Conservation (phyloP, 208 protist genomes). For the Leishmania martiniquensis region DNA sequence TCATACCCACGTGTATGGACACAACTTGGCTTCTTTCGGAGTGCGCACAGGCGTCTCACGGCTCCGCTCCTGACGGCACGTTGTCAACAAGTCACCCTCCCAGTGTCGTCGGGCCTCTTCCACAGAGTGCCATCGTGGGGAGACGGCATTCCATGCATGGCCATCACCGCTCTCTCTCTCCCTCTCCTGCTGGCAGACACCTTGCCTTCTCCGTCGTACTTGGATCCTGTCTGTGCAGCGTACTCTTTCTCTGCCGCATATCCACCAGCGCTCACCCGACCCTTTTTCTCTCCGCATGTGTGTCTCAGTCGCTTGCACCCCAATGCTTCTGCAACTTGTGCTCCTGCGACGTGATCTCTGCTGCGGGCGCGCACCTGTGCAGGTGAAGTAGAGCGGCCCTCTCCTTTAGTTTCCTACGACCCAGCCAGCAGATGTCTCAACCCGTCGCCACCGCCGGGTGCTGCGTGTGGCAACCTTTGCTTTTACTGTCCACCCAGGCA, state of each 20-base stretch:
- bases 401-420: background rate
- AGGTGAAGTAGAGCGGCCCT: background rate
- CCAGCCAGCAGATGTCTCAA: too few species aligned
- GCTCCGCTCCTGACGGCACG: too few species aligned
- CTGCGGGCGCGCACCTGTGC: background rate
- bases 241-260: background rate
- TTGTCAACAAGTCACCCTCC: too few species aligned
- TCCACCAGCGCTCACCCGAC: background rate
- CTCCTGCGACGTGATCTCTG: background rate
- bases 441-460: too few species aligned
- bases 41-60: too few species aligned
- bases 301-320: background rate
- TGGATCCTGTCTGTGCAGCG: too few species aligned
- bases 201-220: too few species aligned
- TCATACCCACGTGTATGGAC: background rate
- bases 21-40: too few species aligned
- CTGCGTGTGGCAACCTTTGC: background rate
- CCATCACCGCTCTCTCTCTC: background rate
- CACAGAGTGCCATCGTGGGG: too few species aligned
- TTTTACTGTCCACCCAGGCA: background rate
- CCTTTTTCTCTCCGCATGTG: background rate
- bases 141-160: too few species aligned
- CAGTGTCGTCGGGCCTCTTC: too few species aligned
- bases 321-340: background rate
- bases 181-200: too few species aligned